Percentiles rank a stretch among this genome's conserved stretches.
These are phyloP conservation scores for Colletotrichum karsti DNA, from an alignment of 2,329 filamentous ascomycete genomes.

Conservation along the genomic window DNA sequence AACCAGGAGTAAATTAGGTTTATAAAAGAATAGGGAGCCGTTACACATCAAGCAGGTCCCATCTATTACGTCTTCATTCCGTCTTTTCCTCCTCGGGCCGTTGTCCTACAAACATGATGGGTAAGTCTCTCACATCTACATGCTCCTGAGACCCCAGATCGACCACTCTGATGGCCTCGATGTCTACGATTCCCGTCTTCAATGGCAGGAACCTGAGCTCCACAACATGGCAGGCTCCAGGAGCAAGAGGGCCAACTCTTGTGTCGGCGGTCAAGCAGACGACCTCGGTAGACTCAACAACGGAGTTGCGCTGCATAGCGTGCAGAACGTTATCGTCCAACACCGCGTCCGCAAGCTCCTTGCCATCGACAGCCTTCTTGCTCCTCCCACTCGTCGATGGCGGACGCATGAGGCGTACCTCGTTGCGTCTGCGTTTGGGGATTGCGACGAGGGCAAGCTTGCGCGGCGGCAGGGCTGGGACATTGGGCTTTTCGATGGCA, in stretches of 20 bases:
- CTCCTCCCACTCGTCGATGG: slow-evolving; percentile 59
- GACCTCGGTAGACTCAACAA: slow-evolving; percentile 71
- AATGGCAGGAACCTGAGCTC: slow-evolving; percentile 78
- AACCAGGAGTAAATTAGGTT: background rate
- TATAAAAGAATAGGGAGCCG: background rate
- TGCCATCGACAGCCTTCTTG: slow-evolving; percentile 31
- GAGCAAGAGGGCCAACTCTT: slow-evolving; percentile 75
- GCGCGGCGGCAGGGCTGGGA: slow-evolving; percentile 55
- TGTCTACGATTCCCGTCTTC: slow-evolving; percentile 69
- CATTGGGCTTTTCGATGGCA: slow-evolving; percentile 49
- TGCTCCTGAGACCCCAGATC: slow-evolving; percentile 80
- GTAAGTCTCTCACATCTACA: slow-evolving; percentile 79
- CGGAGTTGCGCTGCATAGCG: slow-evolving; percentile 73
- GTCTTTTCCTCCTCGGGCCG: slow-evolving; percentile 20
- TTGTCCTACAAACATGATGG: slow-evolving; percentile 67
- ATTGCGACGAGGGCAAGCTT: slow-evolving; percentile 77
- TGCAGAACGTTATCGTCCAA: slow-evolving; percentile 77
- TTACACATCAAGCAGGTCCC: background rate
- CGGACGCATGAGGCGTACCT: slow-evolving; percentile 60
- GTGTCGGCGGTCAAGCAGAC: slow-evolving; percentile 81
- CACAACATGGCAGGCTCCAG: slow-evolving; percentile 77
- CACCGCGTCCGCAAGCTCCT: slow-evolving; percentile 69
- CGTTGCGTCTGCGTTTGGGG: slow-evolving; percentile 69
- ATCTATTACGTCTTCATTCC: background rate
- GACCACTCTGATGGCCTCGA: slow-evolving; percentile 78